A percentile compares a stretch with the other conserved stretches of the same genome.
phyloP scores from a whole-genome alignment of 495 filamentous ascomycete species.

The Schizothecium vesticola region DNA sequence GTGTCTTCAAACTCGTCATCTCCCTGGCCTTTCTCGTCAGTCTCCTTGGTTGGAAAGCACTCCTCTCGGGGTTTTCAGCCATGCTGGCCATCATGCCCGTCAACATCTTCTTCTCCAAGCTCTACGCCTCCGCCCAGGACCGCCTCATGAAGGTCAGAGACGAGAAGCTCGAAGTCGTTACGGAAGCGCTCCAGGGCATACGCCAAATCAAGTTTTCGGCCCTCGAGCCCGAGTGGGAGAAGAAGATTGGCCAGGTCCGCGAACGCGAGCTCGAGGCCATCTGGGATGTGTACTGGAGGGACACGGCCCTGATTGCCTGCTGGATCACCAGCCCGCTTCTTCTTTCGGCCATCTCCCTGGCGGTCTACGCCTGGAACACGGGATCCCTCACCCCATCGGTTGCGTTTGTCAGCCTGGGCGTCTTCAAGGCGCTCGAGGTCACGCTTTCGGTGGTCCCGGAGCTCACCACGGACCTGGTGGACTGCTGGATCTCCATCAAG shows the following conservation, averaged over 20 bases:
- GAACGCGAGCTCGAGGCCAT: slow-evolving; percentile 59
- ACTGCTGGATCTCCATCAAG: slow-evolving; percentile 67
- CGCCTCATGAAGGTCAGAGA: slow-evolving; percentile 75
- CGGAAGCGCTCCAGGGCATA: slow-evolving; percentile 77
- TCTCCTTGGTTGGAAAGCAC: slow-evolving; percentile 67
- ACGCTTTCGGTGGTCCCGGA: slow-evolving; percentile 68
- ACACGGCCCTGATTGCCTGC: slow-evolving; percentile 51
- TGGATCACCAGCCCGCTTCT: slow-evolving; percentile 75
- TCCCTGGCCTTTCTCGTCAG: slow-evolving; percentile 60
- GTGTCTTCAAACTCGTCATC: slow-evolving; percentile 56
- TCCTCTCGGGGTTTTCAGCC: slow-evolving; percentile 62
- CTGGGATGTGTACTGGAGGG: slow-evolving; percentile 60
- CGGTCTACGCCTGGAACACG: slow-evolving; percentile 59
- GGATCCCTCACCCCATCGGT: slow-evolving; percentile 64
- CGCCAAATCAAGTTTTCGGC: slow-evolving; percentile 87
- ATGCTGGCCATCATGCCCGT: slow-evolving; percentile 60
- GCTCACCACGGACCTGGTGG: slow-evolving; percentile 60
- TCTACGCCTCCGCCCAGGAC: slow-evolving; percentile 61
- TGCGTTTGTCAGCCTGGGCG: slow-evolving; percentile 72
- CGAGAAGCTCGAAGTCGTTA: slow-evolving; percentile 69
- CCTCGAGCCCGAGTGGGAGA: slow-evolving; percentile 73
- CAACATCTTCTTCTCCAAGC: slow-evolving; percentile 64
- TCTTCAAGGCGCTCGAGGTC: slow-evolving; percentile 68
- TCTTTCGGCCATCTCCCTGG: slow-evolving; percentile 64
- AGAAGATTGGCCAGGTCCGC: slow-evolving; percentile 61